Conservation (phyloP, 176 grass and related monocot genomes). For the Bromus sterilis region DNA sequence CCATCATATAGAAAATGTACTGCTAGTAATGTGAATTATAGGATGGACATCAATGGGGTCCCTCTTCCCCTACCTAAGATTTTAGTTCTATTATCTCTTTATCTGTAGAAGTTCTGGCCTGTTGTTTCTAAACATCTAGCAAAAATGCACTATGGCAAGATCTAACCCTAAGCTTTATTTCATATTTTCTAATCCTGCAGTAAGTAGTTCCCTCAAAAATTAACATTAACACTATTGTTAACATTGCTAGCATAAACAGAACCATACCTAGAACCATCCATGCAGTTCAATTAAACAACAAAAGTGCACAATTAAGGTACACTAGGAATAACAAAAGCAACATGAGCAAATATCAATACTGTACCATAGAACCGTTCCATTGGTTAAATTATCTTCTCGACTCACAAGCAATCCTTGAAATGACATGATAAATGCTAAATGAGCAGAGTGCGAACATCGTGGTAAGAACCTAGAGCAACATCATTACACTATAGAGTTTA, state of each 20-base stretch:
- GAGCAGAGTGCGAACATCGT: neutral
- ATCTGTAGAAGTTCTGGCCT: neutral
- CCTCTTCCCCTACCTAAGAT: neutral
- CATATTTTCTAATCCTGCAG: neutral
- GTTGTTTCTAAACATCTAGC: neutral
- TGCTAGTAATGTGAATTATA: neutral
- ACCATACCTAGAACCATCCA: neutral
- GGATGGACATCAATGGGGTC: neutral
- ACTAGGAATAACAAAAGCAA: neutral
- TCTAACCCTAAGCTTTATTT: neutral
- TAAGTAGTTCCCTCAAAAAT: neutral
- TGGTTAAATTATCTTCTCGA: constrained; percentile 32
- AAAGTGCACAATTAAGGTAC: neutral
- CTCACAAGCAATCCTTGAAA: constrained; percentile 27
- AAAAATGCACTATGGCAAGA: neutral
- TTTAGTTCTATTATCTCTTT: neutral
- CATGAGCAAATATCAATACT: constrained; percentile 16
- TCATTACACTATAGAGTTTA: constrained; percentile 34
- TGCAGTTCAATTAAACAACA: neutral
- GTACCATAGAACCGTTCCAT: constrained; percentile 23
- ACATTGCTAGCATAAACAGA: neutral
- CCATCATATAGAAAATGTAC: neutral
- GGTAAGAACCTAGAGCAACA: constrained; percentile 25
- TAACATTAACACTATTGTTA: neutral
- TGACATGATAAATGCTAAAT: constrained; percentile 22